Evolutionary conservation across 768 basidiomycete genomes (phyloP), one percentile per base, ranked within the genome.

Genomic region (Tulasnella sp.): DNA sequence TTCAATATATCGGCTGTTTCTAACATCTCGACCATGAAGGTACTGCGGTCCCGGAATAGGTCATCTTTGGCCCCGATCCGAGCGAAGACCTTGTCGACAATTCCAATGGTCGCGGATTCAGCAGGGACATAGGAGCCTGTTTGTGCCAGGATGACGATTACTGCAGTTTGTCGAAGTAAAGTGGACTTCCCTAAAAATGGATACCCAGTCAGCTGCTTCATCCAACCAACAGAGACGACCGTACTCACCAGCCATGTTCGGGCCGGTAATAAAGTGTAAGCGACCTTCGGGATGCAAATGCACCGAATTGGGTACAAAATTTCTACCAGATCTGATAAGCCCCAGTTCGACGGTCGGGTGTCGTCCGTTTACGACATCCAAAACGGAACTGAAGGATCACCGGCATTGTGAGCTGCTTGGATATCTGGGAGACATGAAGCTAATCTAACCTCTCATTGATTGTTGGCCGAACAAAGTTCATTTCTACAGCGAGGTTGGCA

Each of bases 21-120:
- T 44, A 95, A 88, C 95, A 96, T 96, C 86, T 97, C 96, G n/a
- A 97, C 93, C 96, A 98, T 98, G 85, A 98, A 99, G 0, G 97
- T 99, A 83, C 95, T 97, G 80, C 95, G 87, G 84, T 98, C 96
- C 78, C 94, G 90, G 86, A 95, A 98, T 41, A 99, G 86, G 84
- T 99, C 97, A 83, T 99, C 97, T 84, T 94, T 93, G 2, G 98
- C 97, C 0, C 97, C 98, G 18, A 99, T 90, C 74, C 97, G 90
- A n/a, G 95, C 96, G 85, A 98, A 98, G 9, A 99, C 86, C 82
- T 91, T 93, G 86, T 99, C 97, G 12, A 97, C 92, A 24, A 98
- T 89, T 14, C 98, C 96, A 69, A 99, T 87, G 44, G 87, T 86
- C 0, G 96, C 98, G 37, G 86, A 85, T 81, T 94, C 92, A 34